A percentile compares a stretch with the other conserved stretches of the same genome.
phyloP scores from a whole-genome alignment of 2,329 filamentous ascomycete species.

The Aschersonia sp. region DNA sequence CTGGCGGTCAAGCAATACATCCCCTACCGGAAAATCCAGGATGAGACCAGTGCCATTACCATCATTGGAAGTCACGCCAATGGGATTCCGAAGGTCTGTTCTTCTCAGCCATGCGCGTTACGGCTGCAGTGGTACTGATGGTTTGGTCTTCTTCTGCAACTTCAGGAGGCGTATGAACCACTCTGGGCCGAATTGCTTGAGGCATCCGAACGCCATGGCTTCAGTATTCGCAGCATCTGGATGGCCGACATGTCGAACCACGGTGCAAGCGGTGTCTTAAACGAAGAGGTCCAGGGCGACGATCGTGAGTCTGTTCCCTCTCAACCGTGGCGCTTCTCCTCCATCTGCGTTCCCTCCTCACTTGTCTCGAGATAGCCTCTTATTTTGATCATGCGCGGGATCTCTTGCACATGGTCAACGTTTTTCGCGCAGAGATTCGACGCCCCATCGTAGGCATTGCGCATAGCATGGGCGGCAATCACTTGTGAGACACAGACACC shows the following conservation, averaged over 20 bases:
- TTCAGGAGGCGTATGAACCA: slow-evolving; percentile 69
- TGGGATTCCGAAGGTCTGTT: slow-evolving; percentile 60
- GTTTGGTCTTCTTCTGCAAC: slow-evolving; percentile 11
- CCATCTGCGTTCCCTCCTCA: not conserved
- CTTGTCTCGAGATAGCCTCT: slow-evolving; percentile 33
- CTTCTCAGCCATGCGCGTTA: not conserved
- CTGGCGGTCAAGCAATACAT: slow-evolving; percentile 73
- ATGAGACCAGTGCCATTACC: slow-evolving; percentile 58
- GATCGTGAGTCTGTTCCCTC: slow-evolving; percentile 38
- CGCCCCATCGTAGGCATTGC: slow-evolving; percentile 66
- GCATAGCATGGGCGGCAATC: slow-evolving; percentile 63
- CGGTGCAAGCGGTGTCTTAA: slow-evolving; percentile 57
- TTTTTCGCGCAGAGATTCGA: slow-evolving; percentile 48
- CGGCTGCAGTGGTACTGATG: not conserved
- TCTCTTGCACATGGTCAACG: slow-evolving; percentile 64
- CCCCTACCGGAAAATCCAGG: slow-evolving; percentile 40
- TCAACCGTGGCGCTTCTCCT: not conserved
- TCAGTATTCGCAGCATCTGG: slow-evolving; percentile 65
- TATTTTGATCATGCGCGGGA: slow-evolving; percentile 74
- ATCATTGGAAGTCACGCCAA: slow-evolving; percentile 74
- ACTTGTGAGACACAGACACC: slow-evolving; percentile 18
- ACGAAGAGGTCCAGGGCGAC: slow-evolving; percentile 58
- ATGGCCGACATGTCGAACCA: slow-evolving; percentile 70
- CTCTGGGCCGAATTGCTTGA: slow-evolving; percentile 60
- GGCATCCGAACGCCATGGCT: slow-evolving; percentile 23